A percentile compares a stretch with the other conserved stretches of the same genome.
Evolutionary conservation across 768 basidiomycete genomes (phyloP).

Genomic region (Rhodotorula toruloides): DNA sequence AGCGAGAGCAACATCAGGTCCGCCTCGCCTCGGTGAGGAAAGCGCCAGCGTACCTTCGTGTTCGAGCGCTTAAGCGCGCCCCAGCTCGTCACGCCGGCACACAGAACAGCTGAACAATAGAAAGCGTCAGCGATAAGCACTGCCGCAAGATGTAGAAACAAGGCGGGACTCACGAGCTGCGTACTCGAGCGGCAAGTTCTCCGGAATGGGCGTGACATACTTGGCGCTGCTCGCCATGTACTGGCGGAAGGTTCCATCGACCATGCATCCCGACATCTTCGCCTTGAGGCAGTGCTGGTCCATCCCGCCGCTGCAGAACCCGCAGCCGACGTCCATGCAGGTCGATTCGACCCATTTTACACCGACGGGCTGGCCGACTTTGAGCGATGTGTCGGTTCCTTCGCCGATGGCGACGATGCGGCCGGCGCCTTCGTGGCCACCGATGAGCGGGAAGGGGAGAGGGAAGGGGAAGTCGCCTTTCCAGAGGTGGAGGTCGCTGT

Average conservation of each 20-base stretch:
- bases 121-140: too few species aligned
- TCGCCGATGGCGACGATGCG: constrained; percentile 68
- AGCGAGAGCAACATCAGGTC: background rate
- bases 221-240: constrained; percentile 57
- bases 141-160: too few species aligned
- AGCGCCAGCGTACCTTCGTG: background rate
- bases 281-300: background rate
- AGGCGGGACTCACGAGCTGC: too few species aligned
- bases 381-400: background rate
- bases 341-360: background rate
- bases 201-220: constrained; percentile 74
- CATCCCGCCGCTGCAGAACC: background rate
- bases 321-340: background rate
- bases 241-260: constrained; percentile 51
- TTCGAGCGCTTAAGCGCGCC: constrained; percentile 57
- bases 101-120: too few species aligned
- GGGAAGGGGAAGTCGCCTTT: background rate
- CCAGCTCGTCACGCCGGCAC: constrained; percentile 69
- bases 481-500: constrained; percentile 35
- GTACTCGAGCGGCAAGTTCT: constrained; percentile 53
- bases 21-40: background rate
- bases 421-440: constrained; percentile 75
- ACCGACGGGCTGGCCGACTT: background rate
- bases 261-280: background rate
- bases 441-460: constrained; percentile 49